Conservation (phyloP, 495 filamentous ascomycete species). For the Talaromyces trachyspermus region DNA sequence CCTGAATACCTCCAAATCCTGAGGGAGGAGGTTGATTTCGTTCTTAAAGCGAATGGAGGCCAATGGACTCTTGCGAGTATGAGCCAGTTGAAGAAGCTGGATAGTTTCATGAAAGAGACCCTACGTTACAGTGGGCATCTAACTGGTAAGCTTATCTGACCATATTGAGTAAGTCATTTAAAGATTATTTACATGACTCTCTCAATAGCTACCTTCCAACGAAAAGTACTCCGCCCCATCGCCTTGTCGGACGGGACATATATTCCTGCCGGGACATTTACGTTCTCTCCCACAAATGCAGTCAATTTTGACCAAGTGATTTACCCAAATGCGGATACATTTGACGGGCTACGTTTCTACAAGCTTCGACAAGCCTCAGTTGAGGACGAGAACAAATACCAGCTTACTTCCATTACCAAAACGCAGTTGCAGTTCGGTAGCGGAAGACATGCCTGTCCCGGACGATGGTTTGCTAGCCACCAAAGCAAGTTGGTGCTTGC, state of each 20-base stretch:
- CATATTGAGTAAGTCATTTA: conserved; percentile 27
- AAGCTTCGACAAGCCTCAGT: conserved; percentile 35
- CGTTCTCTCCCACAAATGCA: conserved; percentile 28
- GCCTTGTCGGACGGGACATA: conserved; percentile 26
- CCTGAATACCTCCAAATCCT: conserved; percentile 40
- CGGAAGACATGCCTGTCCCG: conserved; percentile 47
- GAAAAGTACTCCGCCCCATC: conserved; percentile 12
- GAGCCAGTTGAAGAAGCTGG: conserved; percentile 39
- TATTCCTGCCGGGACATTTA: conserved; percentile 24
- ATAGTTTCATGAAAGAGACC: conserved; percentile 49
- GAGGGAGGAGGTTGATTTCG: conserved; percentile 43
- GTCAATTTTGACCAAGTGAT: conserved; percentile 29
- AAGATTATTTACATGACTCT: neutral
- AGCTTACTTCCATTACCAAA: conserved; percentile 36
- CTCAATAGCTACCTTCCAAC: neutral
- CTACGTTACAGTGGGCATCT: conserved; percentile 37
- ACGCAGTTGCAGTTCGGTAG: conserved; percentile 38
- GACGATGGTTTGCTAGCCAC: conserved; percentile 43
- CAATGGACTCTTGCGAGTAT: conserved; percentile 28
- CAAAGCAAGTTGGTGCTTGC: conserved; percentile 36
- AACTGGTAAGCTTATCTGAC: too few relatives aligned
- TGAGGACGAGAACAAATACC: conserved; percentile 26
- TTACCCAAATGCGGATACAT: conserved; percentile 35
- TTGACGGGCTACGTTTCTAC: conserved; percentile 42
- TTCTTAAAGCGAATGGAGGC: conserved; percentile 29